A percentile compares a stretch with the other conserved stretches of the same genome.
Conservation (phyloP, 2,329 filamentous ascomycete genomes). For the Aphanoascus verrucosus region DNA sequence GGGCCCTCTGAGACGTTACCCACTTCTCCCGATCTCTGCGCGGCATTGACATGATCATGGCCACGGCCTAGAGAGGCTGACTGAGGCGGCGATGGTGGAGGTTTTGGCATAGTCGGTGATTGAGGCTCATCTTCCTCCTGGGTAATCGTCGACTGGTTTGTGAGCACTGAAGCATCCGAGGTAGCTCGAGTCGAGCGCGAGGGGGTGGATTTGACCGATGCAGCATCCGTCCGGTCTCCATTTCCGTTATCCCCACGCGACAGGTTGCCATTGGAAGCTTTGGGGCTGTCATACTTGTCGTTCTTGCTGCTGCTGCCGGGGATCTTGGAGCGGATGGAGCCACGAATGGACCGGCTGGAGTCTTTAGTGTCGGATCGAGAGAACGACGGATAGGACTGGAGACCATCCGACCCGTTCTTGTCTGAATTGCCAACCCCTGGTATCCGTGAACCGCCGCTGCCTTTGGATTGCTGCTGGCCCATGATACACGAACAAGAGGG, state of each 20-base stretch:
- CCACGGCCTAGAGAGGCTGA: conserved; percentile 62
- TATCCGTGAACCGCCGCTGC: conserved; percentile 26
- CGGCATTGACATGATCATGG: conserved; percentile 66
- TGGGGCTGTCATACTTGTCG: conserved; percentile 66
- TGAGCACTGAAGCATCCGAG: conserved; percentile 27
- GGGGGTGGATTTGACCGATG: conserved; percentile 60
- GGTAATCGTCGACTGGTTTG: conserved; percentile 24
- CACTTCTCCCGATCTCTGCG: conserved; percentile 79
- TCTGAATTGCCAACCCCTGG: conserved; percentile 18
- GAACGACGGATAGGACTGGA: conserved; percentile 85
- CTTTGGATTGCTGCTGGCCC: conserved; percentile 44
- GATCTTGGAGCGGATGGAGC: conserved; percentile 76
- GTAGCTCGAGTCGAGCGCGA: conserved; percentile 39
- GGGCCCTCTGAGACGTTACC: conserved; percentile 89
- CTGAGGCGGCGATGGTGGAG: conserved; percentile 80
- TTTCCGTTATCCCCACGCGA: conserved; percentile 47
- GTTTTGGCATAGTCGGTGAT: conserved; percentile 42
- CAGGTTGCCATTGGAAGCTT: conserved; percentile 57
- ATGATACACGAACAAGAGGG: conserved; percentile 25
- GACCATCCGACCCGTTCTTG: conserved; percentile 40
- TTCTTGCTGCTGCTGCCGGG: conserved; percentile 38
- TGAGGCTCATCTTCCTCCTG: conserved; percentile 36
- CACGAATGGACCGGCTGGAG: conserved; percentile 74
- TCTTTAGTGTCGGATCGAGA: conserved; percentile 88
- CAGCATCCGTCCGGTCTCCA: conserved; percentile 59